Conservation (phyloP, 2,329 filamentous ascomycete genomes). For the Monascus ruber region DNA sequence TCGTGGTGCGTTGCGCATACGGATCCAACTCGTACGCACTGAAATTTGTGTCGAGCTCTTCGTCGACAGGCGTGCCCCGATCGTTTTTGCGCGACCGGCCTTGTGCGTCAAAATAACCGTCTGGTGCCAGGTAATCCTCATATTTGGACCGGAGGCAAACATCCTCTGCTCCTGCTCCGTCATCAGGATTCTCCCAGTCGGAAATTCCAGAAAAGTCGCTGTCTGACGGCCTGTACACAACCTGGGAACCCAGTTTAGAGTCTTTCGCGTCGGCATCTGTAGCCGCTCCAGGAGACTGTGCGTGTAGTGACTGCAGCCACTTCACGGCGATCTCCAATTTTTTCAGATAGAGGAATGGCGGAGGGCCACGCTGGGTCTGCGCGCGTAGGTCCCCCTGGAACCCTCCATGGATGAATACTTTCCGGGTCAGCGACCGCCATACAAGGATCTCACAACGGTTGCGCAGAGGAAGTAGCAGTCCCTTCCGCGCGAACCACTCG, state of each 20-base stretch:
- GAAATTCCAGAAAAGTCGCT: slow-evolving; percentile 20
- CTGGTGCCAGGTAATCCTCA: slow-evolving; percentile 25
- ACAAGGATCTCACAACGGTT: slow-evolving; percentile 70
- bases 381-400: slow-evolving; percentile 44
- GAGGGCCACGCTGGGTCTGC: slow-evolving; percentile 38
- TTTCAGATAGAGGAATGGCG: slow-evolving; percentile 63
- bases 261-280: slow-evolving; percentile 4
- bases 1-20: slow-evolving; percentile 36
- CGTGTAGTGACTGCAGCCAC: slow-evolving; percentile 45
- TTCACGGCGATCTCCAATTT: slow-evolving; percentile 54
- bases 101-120: slow-evolving; percentile 21
- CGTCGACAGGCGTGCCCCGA: slow-evolving; percentile 15
- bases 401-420: slow-evolving; percentile 67
- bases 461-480: slow-evolving; percentile 62
- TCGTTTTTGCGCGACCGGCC: slow-evolving; percentile 18
- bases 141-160: slow-evolving; percentile 13
- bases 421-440: slow-evolving; percentile 71
- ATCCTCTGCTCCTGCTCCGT: slow-evolving; percentile 3
- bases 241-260: slow-evolving; percentile 15
- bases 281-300: slow-evolving; percentile 3
- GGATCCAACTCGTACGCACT: slow-evolving; percentile 43
- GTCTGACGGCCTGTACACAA: slow-evolving; percentile 20
- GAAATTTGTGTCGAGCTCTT: slow-evolving; percentile 17
- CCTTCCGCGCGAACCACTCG: slow-evolving; percentile 63
- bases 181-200: slow-evolving; percentile 2